Evolutionary conservation across 805 yeast genomes (phyloP), one percentile per base, ranked within the genome.

Genomic region (Brettanomyces sp.): DNA sequence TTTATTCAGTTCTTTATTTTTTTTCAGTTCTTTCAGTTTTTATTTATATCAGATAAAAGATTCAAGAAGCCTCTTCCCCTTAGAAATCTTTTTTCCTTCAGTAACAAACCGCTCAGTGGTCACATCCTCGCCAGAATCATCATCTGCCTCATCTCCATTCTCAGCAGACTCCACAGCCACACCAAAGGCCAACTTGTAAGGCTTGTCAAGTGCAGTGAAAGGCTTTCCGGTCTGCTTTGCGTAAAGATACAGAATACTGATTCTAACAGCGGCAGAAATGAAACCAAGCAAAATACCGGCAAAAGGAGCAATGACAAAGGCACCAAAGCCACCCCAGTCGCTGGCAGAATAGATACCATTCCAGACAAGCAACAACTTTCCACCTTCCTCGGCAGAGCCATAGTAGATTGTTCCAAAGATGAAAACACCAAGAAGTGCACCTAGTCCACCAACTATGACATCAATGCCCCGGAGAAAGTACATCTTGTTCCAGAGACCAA

Each of bases 291-390:
- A 50, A 2, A 89, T 52, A 9, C 91, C 88, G 25, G 91, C 95
- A 37, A 81, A 72, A 5, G 96, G 96, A 1, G 96, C 93, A 50
- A 82, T 85, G 5, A 85, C 91, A 64, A 90, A 90, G 2, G 96
- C 96, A 23, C 95, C 97, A 67, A 90, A 90, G 0, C 95, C 81
- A 56, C 95, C 86, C 96, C 96, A 90, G 59, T 90, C 96, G 43
- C 73, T 76, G 5, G 76, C 68, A 50, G 73, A 68, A 57, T 90
- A 90, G 25, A 90, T 67, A 39, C 97, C 96, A 56, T 84, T 80
- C 79, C 82, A 77, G 45, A 90, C 71, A 48, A 90, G 67, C 44
- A 90, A 66, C 44, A 90, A 70, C 50, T 73, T 73, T 14, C 84
- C 96, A 55, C 96, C 97, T 49, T 80, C 85, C 45, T 66, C 63